Percentiles rank a stretch among this genome's conserved stretches.
Evolutionary conservation across 2,329 filamentous ascomycete species (phyloP).

Genomic region (Penicillium polonicum): DNA sequence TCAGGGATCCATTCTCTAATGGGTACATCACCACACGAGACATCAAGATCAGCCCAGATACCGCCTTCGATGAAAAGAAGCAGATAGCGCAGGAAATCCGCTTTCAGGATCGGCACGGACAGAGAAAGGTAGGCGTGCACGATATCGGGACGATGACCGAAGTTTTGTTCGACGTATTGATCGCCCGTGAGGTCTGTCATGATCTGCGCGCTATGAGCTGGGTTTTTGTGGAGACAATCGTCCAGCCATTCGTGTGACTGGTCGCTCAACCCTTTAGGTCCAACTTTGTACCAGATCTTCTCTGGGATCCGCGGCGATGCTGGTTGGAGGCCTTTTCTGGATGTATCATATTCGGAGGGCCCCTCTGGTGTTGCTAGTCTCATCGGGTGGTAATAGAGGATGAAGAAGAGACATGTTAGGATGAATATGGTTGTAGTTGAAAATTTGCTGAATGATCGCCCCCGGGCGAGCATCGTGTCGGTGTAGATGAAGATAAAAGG

Average conservation of each 20-base stretch:
- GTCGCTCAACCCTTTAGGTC: conserved; percentile 2
- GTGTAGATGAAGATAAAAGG: background rate
- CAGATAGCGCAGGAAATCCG: conserved; percentile 7
- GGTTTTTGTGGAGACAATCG: conserved; percentile 8
- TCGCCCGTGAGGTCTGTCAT: conserved; percentile 5
- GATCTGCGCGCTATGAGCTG: conserved; percentile 1
- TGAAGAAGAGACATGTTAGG: conserved; percentile 5
- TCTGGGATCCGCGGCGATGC: background rate
- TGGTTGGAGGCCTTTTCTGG: background rate
- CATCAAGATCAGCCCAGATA: conserved; percentile 8
- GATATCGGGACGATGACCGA: conserved; percentile 1
- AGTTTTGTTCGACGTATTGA: background rate
- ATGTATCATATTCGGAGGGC: background rate
- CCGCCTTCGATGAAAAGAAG: background rate
- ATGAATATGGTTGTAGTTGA: conserved; percentile 1
- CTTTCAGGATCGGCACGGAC: conserved; percentile 3
- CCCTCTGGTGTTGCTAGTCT: background rate
- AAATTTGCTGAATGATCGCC: conserved; percentile 1
- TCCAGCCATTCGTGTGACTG: conserved; percentile 1
- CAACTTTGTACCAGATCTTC: conserved; percentile 9
- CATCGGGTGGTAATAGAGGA: conserved; percentile 1
- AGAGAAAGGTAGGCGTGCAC: conserved; percentile 3
- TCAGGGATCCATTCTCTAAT: conserved; percentile 2
- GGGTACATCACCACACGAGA: conserved; percentile 7
- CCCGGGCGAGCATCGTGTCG: background rate